Evolutionary conservation across 2,329 filamentous ascomycete species (phyloP), one percentile per base, ranked within the genome.

Genomic region (Fusarium paranaense): DNA sequence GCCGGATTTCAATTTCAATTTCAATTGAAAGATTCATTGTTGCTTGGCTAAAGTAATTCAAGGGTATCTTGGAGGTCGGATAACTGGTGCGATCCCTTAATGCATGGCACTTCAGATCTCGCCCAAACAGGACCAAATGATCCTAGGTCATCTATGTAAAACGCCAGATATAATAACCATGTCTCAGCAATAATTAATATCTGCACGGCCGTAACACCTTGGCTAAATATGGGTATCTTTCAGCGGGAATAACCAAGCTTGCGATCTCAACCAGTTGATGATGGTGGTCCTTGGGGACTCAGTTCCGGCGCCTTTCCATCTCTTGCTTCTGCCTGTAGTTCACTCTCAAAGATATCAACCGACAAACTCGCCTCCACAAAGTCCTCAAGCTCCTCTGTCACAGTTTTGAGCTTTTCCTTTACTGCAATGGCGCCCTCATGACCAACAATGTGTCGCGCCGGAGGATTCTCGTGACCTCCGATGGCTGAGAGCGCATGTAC

Each of bases 391-490:
- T 98, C 97, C 81, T 98, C 95, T 72, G 95, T 97, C 4, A 98
- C 94, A 2, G 95, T 98, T 85, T 97, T 98, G 65, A 99, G 86
- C 84, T 98, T 98, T 84, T 98, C 97, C 82, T 96, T 97, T 42
- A 98, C 96, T 45, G 94, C 94, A 7, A 91, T 88, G 14, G 96
- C 93, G 1, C 94, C 96, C 82, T 98, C 97, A 64, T 93, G 91
- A 0, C 97, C 96, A 3, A 98, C 95, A 78, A 98, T 98, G 81
- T 98, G 96, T 35, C 97, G 88, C 1, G 95, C 94, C 0, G 97
- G 97, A 2, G 97, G 97, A 81, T 98, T 98, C 80, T 98, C 95
- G 81, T 98, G 95, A 0, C 96, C 97, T 1, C 95, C 97, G 76
- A 98, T 98, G 0, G 95, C 95, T 16, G 93, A 94, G 54, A 99